Conservation (phyloP, 192 early-diverging fungal species). For the Mortierella hygrophila region DNA sequence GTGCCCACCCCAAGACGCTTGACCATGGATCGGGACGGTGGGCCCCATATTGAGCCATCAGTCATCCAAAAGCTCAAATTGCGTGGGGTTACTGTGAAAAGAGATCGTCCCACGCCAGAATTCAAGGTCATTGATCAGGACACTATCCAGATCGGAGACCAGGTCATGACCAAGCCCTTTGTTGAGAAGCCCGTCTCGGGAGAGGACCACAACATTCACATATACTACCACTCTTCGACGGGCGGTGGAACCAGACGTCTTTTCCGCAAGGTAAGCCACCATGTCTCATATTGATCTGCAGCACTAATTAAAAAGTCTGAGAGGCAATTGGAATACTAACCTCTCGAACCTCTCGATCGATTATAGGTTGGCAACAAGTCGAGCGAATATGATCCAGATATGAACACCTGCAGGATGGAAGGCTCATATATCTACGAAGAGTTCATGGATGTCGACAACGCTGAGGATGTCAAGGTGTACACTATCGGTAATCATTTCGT, state of each 20-base stretch:
- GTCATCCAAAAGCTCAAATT: constrained; percentile 66
- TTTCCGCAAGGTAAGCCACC: constrained; percentile 77
- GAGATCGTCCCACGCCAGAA: constrained; percentile 39
- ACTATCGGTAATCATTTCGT: constrained; percentile 88
- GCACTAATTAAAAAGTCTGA: neutral
- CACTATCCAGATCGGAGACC: constrained; percentile 74
- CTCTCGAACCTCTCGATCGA: neutral
- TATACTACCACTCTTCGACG: constrained; percentile 85
- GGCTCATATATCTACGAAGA: constrained; percentile 95
- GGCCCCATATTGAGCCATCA: constrained; percentile 66
- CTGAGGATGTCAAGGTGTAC: constrained; percentile 97
- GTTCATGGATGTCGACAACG: constrained; percentile 92
- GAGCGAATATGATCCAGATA: constrained; percentile 83
- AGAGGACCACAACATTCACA: constrained; percentile 97
- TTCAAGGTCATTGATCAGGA: constrained; percentile 69
- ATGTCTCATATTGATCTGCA: neutral
- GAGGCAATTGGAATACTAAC: neutral
- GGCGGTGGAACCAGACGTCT: constrained; percentile 86
- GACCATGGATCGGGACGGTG: constrained; percentile 75
- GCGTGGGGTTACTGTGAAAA: constrained; percentile 60
- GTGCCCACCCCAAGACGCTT: constrained; percentile 87
- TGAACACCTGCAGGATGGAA: constrained; percentile 71
- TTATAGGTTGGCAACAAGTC: constrained; percentile 93
- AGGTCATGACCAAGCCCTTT: constrained; percentile 88
- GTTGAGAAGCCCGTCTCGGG: constrained; percentile 98